A percentile compares a stretch with the other conserved stretches of the same genome.
Conservation (phyloP, 1,284 basidiomycete genomes). For the Thecaphora frezii region DNA sequence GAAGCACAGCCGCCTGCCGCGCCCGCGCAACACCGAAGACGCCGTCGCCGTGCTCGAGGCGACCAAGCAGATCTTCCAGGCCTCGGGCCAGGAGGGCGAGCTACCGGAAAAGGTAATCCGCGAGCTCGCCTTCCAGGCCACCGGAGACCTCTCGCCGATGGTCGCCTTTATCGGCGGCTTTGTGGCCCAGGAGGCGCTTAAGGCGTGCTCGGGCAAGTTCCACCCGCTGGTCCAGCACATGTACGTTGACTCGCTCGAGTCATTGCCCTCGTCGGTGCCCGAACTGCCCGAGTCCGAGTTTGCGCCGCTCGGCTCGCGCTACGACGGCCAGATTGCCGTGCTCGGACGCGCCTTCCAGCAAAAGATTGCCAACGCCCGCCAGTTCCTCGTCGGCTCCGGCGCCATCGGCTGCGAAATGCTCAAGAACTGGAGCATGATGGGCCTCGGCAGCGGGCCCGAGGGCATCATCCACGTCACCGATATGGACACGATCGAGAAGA, state of each 20-base stretch:
- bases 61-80: slow-evolving; percentile 71
- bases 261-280: slow-evolving; percentile 61
- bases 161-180: slow-evolving; percentile 95
- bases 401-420: slow-evolving; percentile 99
- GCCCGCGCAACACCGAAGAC: slow-evolving; percentile 81
- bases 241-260: slow-evolving; percentile 98
- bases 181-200: slow-evolving; percentile 95
- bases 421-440: slow-evolving; percentile 99
- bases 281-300: slow-evolving; percentile 77
- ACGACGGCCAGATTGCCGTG: slow-evolving; percentile 93
- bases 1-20: slow-evolving; percentile 73
- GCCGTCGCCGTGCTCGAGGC: slow-evolving; percentile 72
- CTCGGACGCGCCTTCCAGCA: slow-evolving; percentile 91
- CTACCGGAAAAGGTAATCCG: slow-evolving; percentile 77
- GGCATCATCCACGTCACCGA: slow-evolving; percentile 93
- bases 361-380: slow-evolving; percentile 84
- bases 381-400: slow-evolving; percentile 96
- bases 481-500: slow-evolving; percentile 98
- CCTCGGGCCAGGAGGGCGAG: slow-evolving; percentile 65
- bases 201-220: slow-evolving; percentile 97
- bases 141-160: slow-evolving; percentile 88
- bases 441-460: slow-evolving; percentile 77
- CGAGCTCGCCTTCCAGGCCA: slow-evolving; percentile 88
- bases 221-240: slow-evolving; percentile 92
- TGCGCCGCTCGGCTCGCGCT: slow-evolving; percentile 78